phyloP scores from a whole-genome alignment of 2,329 filamentous ascomycete genomes.

The Didymosphaeria variabile region DNA sequence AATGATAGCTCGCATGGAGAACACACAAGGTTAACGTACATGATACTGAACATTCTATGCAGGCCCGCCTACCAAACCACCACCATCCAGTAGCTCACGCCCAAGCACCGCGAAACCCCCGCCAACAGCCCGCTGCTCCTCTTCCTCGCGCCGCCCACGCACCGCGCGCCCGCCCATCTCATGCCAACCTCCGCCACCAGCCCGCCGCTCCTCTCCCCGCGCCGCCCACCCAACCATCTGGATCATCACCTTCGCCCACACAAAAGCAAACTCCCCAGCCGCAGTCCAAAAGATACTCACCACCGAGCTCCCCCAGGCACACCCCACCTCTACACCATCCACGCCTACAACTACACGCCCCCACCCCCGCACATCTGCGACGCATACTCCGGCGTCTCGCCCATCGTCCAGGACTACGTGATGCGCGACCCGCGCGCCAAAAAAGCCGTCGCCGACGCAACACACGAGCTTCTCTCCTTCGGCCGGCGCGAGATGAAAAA shows the following conservation, averaged over 20 bases:
- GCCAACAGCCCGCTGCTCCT: neutral
- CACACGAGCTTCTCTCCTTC: slow-evolving; percentile 24
- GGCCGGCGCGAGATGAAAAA: slow-evolving; percentile 7
- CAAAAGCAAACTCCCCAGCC: slow-evolving; percentile 13
- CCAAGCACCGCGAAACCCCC: no score
- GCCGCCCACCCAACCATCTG: slow-evolving; percentile 31
- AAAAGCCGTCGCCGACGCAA: slow-evolving; percentile 21
- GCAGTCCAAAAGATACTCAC: slow-evolving; percentile 20
- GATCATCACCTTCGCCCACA: slow-evolving; percentile 33
- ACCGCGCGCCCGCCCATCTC: neutral
- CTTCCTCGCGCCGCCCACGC: neutral
- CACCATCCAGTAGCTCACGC: no score
- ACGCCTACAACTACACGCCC: slow-evolving; percentile 23
- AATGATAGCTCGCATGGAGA: no score
- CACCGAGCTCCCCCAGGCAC: slow-evolving; percentile 24
- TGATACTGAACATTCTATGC: neutral
- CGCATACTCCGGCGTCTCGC: slow-evolving; percentile 34
- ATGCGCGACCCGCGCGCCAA: slow-evolving; percentile 29
- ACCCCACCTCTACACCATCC: slow-evolving; percentile 37
- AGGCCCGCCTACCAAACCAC: neutral
- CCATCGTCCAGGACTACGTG: slow-evolving; percentile 32
- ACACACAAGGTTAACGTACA: neutral
- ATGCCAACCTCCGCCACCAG: neutral
- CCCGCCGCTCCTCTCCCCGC: neutral
- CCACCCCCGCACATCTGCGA: slow-evolving; percentile 27